Base-by-base conservation (phyloP, 179 eudicot genomes). In the Kewa caespitosa region DNA sequence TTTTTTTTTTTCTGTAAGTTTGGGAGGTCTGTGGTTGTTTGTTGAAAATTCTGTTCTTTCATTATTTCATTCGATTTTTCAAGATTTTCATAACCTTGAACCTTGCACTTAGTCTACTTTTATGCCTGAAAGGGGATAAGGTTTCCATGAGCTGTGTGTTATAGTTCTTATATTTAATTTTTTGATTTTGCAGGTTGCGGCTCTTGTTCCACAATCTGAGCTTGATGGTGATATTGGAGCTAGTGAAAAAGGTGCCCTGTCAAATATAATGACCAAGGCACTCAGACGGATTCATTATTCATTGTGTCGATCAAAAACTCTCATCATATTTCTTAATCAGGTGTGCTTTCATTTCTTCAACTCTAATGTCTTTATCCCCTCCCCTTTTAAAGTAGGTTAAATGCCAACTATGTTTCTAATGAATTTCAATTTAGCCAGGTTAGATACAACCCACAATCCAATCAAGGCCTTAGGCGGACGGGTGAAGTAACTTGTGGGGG, bases 401-500 rank as follows among this genome's bases (percentile, higher is more conserved):
- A 38, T 52, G 31, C 31, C 54, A 41, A n/a, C 52, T 71, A 61
- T n/a, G 38, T 48, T 67, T 34, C 32, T 75, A 25, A 55, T 31
- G 13, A 62, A 54, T 30, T 78, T 31, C 36, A 73, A n/a, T 78
- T 34, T 60, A 64, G 75, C 46, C 86, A 96, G 99, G 89, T 90
- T 77, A 89, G 99, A 85, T 79, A 86, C 78, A 78, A 87, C 72
- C 70, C 81, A 65, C 84, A 37, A 72, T 69, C 88, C n/a, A 80
- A 43, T 39, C 83, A 79, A 77, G 87, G 90, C 30, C 83, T 87
- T 81, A 84, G 84, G 59, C 85, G 55, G 61, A 76, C 80, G 61
- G 90, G 85, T 18, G 93, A 87, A 74, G 87, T 82, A 65, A 93
- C 99, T 74, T 91, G 92, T 85, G 99, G 98, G 6, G 99, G 99